Base-by-base conservation (phyloP, 495 filamentous ascomycete species). In the Neurospora sp. region DNA sequence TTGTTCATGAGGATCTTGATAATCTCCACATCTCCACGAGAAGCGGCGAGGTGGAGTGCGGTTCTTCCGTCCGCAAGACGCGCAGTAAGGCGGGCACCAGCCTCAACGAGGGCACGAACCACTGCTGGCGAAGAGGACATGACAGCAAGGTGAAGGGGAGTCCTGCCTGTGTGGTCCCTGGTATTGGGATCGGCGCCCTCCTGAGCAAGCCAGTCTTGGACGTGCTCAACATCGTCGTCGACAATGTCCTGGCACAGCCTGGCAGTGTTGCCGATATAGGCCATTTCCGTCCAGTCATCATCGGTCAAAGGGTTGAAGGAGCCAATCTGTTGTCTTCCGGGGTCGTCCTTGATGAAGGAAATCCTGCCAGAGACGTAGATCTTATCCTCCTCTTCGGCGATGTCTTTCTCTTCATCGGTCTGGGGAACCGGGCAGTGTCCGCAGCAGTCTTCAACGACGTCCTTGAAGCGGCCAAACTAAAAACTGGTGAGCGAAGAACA, bases 301-400 rank as follows among this genome's bases (percentile, higher is more conserved):
- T 92, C 90, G 0, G 90, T 93, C 37, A 94, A 88, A 1, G 93
- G 93, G 75, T 94, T 91, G 84, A 96, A 96, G 12, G 85, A 87
- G 39, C 88, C 88, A 70, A 87, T 88, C 80, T 82, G 76, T 80
- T 85, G 93, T 42, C 92, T 86, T 27, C 93, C 93, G 1, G 93
- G 92, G 72, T 96, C 89, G 78, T 95, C 92, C 73, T 88, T 90
- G 69, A 94, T 84, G 79, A 95, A 96, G 0, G 82, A 84, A 14
- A 94, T 84, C 4, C 86, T 83, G 16, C 93, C 93, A 0, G 88
- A 90, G 37, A 96, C 86, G 76, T 91, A 94, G 2, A 88, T 88
- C 80, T 92, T 92, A 70, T 81, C 82, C 76, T 96, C 93, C 74
- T 91, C 88, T 73, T 90, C 88, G 3, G 89, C 88, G 3, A 91